Evolutionary conservation across 1,139 yeast species (phyloP).

Genomic region (Debaryomyces nepalensis): DNA sequence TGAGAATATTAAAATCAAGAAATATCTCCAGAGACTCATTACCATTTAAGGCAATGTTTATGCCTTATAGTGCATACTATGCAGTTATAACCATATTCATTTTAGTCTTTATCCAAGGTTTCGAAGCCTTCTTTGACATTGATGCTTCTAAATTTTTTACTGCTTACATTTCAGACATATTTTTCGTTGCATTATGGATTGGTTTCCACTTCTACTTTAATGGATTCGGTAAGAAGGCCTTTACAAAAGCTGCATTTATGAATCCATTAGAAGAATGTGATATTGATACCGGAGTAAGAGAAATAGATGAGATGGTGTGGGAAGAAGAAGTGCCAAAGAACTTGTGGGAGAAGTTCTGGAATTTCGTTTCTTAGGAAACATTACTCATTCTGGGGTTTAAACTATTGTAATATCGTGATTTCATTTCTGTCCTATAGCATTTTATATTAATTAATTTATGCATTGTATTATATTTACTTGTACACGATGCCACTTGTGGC

Average conservation of each 20-base stretch:
- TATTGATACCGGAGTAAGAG: constrained; percentile 64
- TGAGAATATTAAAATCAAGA: constrained; percentile 60
- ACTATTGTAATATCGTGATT: constrained; percentile 2
- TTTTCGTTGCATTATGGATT: constrained; percentile 57
- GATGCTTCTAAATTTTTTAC: constrained; percentile 62
- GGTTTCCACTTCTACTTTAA: constrained; percentile 55
- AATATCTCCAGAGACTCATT: constrained; percentile 65
- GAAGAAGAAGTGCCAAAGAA: constrained; percentile 54
- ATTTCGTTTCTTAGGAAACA: constrained; percentile 22
- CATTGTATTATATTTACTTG: constrained; percentile 1
- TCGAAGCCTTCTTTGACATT: constrained; percentile 59
- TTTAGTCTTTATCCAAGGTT: constrained; percentile 73
- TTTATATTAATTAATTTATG: constrained; percentile 11
- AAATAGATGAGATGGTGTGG: constrained; percentile 56
- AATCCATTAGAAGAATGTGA: constrained; percentile 59
- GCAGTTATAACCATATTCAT: constrained; percentile 55
- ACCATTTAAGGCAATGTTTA: constrained; percentile 69
- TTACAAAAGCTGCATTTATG: constrained; percentile 38
- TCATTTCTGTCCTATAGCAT: constrained; percentile 5
- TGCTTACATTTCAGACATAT: constrained; percentile 64
- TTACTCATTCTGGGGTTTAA: background rate
- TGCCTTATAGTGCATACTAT: constrained; percentile 69
- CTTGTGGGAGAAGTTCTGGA: constrained; percentile 61
- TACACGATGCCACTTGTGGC: too few species aligned
- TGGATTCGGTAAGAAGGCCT: constrained; percentile 40